A percentile compares a stretch with the other conserved stretches of the same genome.
Conservation (phyloP, 2,329 filamentous ascomycete species). For the Mycosphaerella sp. region DNA sequence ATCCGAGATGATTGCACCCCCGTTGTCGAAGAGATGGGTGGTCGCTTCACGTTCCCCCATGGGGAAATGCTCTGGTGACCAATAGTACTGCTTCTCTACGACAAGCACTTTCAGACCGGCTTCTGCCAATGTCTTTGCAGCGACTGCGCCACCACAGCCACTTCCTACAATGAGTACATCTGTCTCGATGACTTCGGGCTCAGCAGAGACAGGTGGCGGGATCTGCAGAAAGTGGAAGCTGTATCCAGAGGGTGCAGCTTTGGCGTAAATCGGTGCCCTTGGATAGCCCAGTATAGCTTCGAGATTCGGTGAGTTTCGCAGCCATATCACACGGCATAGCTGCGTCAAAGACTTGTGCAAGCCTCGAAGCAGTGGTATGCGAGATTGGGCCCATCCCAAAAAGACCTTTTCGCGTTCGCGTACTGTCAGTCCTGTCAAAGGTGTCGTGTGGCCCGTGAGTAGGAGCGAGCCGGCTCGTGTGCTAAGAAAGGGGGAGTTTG, state of each 20-base stretch:
- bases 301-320: constrained; percentile 52
- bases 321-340: constrained; percentile 50
- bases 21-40: constrained; percentile 62
- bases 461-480: constrained; percentile 57
- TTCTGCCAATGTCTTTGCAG: constrained; percentile 72
- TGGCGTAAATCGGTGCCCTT: constrained; percentile 50
- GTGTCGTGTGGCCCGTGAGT: constrained; percentile 60
- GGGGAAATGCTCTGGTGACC: constrained; percentile 63
- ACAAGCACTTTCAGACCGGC: constrained; percentile 70
- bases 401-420: constrained; percentile 57
- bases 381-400: constrained; percentile 55
- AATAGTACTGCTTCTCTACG: constrained; percentile 76
- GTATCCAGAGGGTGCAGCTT: constrained; percentile 44
- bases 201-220: constrained; percentile 33
- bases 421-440: constrained; percentile 56
- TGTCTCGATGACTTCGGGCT: constrained; percentile 59
- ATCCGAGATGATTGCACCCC: constrained; percentile 52
- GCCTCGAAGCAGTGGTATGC: constrained; percentile 49
- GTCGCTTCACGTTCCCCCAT: constrained; percentile 59
- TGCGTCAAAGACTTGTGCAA: constrained; percentile 52
- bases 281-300: constrained; percentile 52
- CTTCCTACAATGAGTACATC: constrained; percentile 84
- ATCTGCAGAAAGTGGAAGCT: constrained; percentile 59
- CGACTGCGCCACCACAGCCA: constrained; percentile 77
- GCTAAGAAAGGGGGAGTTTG: constrained; percentile 35